Evolutionary conservation across 2,329 filamentous ascomycete species (phyloP).

Genomic region (Scedosporium minutisporum): DNA sequence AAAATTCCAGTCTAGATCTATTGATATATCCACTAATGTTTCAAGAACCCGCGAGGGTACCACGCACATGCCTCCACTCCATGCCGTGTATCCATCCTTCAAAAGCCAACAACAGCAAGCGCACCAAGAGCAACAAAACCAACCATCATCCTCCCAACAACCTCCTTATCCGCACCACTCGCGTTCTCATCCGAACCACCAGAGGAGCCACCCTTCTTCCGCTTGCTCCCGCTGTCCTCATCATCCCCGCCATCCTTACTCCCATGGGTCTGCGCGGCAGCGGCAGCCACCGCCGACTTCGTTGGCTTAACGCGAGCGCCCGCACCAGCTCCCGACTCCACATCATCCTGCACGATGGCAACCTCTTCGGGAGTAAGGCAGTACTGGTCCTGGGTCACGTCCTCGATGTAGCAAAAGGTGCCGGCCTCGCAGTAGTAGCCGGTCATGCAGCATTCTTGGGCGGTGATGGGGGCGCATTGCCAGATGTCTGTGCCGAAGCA

Average conservation of each 20-base stretch:
- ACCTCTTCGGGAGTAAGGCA: slow-evolving; percentile 4
- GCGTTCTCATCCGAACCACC: neutral
- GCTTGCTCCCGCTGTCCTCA: neutral
- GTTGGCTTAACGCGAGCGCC: neutral
- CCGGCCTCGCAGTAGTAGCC: slow-evolving; percentile 12
- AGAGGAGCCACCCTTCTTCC: neutral
- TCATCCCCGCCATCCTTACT: neutral
- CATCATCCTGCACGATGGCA: neutral
- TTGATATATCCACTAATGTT: too few relatives aligned
- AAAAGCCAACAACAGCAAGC: neutral
- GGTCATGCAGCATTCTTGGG: slow-evolving; percentile 12
- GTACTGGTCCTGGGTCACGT: slow-evolving; percentile 4
- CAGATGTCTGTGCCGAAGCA: slow-evolving; percentile 11
- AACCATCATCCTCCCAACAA: neutral
- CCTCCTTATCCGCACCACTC: neutral
- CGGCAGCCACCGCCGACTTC: neutral
- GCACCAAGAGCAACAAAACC: slow-evolving; percentile 1
- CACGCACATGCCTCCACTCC: neutral
- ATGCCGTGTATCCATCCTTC: neutral
- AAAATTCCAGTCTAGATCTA: too few relatives aligned
- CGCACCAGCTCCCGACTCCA: neutral
- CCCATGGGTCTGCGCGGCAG: neutral
- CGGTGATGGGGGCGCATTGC: slow-evolving; percentile 12
- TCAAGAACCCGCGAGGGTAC: neutral
- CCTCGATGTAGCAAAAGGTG: slow-evolving; percentile 9